Base-by-base conservation (phyloP, 164 flowering plant genomes). In the Liriodendron chinense region DNA sequence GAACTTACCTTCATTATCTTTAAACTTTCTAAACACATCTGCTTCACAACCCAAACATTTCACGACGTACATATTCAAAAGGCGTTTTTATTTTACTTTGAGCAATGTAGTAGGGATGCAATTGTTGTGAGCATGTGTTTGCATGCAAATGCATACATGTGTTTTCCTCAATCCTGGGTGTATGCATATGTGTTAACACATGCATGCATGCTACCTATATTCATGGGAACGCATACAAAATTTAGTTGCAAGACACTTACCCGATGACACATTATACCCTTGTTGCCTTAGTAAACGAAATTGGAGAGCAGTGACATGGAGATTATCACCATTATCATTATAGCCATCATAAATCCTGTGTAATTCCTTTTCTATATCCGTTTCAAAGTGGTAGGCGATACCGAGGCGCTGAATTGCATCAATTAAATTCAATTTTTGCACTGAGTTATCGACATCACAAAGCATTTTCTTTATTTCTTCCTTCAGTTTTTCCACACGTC, bases 331-430 rank as follows among this genome's bases (percentile, higher is more conserved):
- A 70, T 22, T 34, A 7, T 4, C 43, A 7, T 34, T 49, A 12
- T 16, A 14, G 3, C 5, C 20, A 47, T 70, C 48, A 48, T 49
- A 70, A 9, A 70, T 49, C 61, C 8, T 4, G 7, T n/a, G 61
- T 24, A 70, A 23, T 21, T 59, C n/a, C 12, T 22, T 26, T 49
- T 23, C 62, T 23, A 70, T 70, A 9, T 70, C 72, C 1, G n/a
- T 4, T 23, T 70, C 72, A 50, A 70, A 70, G 62, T 70, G 34
- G 21, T 70, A 70, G 28, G 72, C 59, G 25, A 70, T 62, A n/a
- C 72, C 72, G 9, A 50, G 62, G 7, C 72, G 72, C 48, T 70
- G 63, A 18, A 70, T 50, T 4, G 34, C 48, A 12, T 50, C 62
- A 14, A 70, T 50, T 62, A 70, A 50, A 50, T 70, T 50, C 72